phyloP scores from a whole-genome alignment of 306 rosid species.

The peach (Prunus persica) region Prunus_persica_NCBIv2 NC_034015.1:10453501-10454000 shows the following conservation, averaged over 20 bases:
- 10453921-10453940: slow-evolving; percentile 41
- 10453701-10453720: neutral
- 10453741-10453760: neutral
- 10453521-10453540: neutral
- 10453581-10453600: slow-evolving; percentile 58
- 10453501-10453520: neutral
- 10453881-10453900: slow-evolving; percentile 20
- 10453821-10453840: neutral
- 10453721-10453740: neutral
- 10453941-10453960: slow-evolving; percentile 29
- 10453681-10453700: slow-evolving; percentile 24
- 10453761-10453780: neutral
- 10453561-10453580: slow-evolving; percentile 73
- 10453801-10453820: neutral
- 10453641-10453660: slow-evolving; percentile 79
- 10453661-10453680: slow-evolving; percentile 44
- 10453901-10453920: slow-evolving; percentile 1
- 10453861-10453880: slow-evolving; percentile 13
- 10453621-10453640: slow-evolving; percentile 54
- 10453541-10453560: slow-evolving; percentile 53
- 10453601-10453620: slow-evolving; percentile 58
- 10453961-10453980: slow-evolving; percentile 53
- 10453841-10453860: neutral
- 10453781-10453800: neutral
- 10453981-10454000: slow-evolving; percentile 81